These are phyloP conservation scores for Serpula lacrymans DNA, from an alignment of 768 basidiomycete genomes.

Conservation along the genomic window DNA sequence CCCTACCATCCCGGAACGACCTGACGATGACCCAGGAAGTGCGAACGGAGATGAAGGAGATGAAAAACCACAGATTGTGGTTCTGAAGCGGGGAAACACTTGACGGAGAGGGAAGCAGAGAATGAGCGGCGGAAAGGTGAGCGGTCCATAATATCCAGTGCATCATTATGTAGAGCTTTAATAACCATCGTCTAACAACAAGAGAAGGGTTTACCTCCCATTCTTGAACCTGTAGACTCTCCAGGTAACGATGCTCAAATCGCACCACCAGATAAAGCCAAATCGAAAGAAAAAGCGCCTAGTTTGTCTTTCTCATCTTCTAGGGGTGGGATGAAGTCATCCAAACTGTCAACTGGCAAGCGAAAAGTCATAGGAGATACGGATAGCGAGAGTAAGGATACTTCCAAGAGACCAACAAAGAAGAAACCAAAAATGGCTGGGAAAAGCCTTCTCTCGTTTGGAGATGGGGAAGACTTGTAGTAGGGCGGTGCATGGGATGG, in stretches of 20 bases:
- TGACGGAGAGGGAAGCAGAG: conserved; percentile 74
- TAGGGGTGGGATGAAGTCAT: conserved; percentile 15
- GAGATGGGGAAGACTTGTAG: conserved; percentile 31
- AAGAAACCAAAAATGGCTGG: conserved; percentile 53
- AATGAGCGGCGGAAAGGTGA: conserved; percentile 72
- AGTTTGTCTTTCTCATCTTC: conserved; percentile 40
- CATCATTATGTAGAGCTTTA: conserved; percentile 5
- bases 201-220: conserved; percentile 63
- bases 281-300: conserved; percentile 16
- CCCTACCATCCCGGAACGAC: conserved; percentile 69
- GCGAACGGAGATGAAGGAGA: conserved; percentile 70
- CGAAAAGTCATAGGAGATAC: conserved; percentile 35
- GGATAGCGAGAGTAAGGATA: conserved; percentile 19
- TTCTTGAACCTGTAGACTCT: conserved; percentile 35
- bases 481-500: too few species aligned
- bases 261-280: conserved; percentile 15
- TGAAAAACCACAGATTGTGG: conserved; percentile 87
- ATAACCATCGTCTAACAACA: conserved; percentile 1
- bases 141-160: conserved; percentile 14
- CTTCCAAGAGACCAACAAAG: conserved; percentile 31
- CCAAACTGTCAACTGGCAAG: conserved; percentile 24
- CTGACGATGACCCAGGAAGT: conserved; percentile 65
- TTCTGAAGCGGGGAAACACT: conserved; percentile 85
- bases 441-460: conserved; percentile 37
- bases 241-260: conserved; percentile 26